Percentiles rank a stretch among this genome's conserved stretches.
Evolutionary conservation across 2,329 filamentous ascomycete species (phyloP).

Genomic region (Trichoderma sp.): DNA sequence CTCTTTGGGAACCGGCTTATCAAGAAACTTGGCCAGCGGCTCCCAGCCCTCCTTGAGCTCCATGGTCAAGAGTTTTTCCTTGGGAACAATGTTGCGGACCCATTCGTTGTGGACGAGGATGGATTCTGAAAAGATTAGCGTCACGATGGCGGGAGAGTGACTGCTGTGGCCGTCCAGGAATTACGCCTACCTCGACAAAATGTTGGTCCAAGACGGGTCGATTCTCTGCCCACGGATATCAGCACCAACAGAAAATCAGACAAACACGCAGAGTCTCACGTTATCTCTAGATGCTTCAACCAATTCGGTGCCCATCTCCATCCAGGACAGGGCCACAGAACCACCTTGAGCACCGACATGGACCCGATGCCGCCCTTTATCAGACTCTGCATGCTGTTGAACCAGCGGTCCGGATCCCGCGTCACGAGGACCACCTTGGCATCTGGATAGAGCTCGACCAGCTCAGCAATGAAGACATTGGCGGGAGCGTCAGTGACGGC

Average conservation of each 20-base stretch:
- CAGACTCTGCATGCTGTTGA: conserved; percentile 29
- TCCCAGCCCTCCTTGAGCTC: conserved; percentile 28
- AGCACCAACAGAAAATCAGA: background rate
- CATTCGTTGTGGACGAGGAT: conserved; percentile 11
- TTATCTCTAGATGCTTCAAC: background rate
- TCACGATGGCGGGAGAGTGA: background rate
- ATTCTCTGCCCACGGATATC: background rate
- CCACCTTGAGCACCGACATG: background rate
- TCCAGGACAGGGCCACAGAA: conserved; percentile 20
- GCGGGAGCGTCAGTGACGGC: conserved; percentile 46
- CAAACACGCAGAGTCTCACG: background rate
- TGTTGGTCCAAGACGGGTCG: background rate
- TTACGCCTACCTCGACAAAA: background rate
- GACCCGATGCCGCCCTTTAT: background rate
- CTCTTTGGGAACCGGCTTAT: conserved; percentile 26
- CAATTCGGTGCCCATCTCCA: conserved; percentile 19
- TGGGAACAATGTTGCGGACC: background rate
- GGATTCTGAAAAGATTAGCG: background rate
- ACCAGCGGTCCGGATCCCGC: conserved; percentile 37
- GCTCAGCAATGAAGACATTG: conserved; percentile 41
- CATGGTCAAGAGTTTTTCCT: conserved; percentile 17
- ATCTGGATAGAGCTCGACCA: conserved; percentile 47
- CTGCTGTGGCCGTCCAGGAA: background rate
- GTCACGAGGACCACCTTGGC: conserved; percentile 45
- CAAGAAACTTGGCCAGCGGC: conserved; percentile 29